Percentiles rank a stretch among this genome's conserved stretches.
Conservation (phyloP, 805 yeast genomes). For the Diddensiella transvaalensis region DNA sequence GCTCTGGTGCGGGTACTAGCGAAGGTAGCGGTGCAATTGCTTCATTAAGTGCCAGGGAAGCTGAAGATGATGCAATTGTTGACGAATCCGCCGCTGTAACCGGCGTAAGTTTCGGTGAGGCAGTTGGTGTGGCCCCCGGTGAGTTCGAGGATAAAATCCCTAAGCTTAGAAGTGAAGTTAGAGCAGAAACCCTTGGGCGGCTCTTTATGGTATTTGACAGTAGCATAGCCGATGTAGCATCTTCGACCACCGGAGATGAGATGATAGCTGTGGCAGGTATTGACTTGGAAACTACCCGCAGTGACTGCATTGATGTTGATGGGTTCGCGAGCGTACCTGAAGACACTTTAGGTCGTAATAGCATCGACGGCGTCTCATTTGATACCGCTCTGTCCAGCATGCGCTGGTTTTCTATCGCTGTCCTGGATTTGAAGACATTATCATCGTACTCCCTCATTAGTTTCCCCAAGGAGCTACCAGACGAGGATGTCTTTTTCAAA, state of each 20-base stretch:
- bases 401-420: slow-evolving; percentile 21
- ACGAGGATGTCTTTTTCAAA: slow-evolving; percentile 37
- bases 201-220: slow-evolving; percentile 12
- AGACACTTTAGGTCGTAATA: slow-evolving; percentile 20
- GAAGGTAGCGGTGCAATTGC: too few species aligned
- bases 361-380: slow-evolving; percentile 31
- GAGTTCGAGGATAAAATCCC: slow-evolving; percentile 11
- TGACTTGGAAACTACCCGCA: slow-evolving; percentile 27
- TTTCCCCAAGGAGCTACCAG: slow-evolving; percentile 43
- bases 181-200: slow-evolving; percentile 33
- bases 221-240: background rate
- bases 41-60: background rate
- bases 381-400: slow-evolving; percentile 25
- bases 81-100: background rate
- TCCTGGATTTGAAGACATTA: slow-evolving; percentile 43
- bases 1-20: background rate
- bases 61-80: background rate
- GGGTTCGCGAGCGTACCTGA: slow-evolving; percentile 7
- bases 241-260: slow-evolving; percentile 15
- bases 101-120: background rate
- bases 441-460: slow-evolving; percentile 69
- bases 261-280: slow-evolving; percentile 22
- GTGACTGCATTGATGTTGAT: slow-evolving; percentile 6
- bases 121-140: slow-evolving; percentile 2
- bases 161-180: slow-evolving; percentile 38